Evolutionary conservation across 2,329 filamentous ascomycete genomes (phyloP).

Genomic region (Monilinia fructicola): DNA sequence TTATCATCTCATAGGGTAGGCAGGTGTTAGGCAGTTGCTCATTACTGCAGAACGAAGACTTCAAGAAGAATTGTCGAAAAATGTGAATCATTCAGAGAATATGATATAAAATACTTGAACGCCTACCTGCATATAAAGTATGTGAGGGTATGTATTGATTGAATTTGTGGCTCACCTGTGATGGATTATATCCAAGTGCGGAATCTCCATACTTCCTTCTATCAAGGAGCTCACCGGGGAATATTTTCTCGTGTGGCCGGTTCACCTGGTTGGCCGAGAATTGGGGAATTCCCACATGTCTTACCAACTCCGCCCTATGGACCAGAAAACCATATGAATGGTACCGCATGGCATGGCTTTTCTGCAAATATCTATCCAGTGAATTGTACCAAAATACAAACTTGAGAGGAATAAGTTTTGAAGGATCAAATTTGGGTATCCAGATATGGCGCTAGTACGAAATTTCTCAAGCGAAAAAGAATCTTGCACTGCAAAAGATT

Average conservation of each 20-base stretch:
- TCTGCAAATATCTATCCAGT: background rate
- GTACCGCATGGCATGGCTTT: background rate
- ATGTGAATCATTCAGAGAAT: background rate
- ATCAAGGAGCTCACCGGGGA: conserved; percentile 6
- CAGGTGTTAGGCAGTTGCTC: no score
- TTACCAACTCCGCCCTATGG: background rate
- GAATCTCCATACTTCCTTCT: background rate
- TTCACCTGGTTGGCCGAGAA: background rate
- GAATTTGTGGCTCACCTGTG: background rate
- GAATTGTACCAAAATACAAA: background rate
- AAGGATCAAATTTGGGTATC: conserved; percentile 5
- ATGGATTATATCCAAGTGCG: background rate
- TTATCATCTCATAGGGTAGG: background rate
- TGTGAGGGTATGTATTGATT: no score
- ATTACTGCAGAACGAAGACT: background rate
- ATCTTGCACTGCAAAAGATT: conserved; percentile 18
- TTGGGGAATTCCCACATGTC: background rate
- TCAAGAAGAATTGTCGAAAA: background rate
- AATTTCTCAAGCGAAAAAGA: conserved; percentile 20
- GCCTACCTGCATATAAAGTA: no score
- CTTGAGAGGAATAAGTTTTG: background rate
- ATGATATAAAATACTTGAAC: background rate
- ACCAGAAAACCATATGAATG: background rate
- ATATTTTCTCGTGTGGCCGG: background rate
- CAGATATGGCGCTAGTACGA: conserved; percentile 13